Percentiles rank a stretch among this genome's conserved stretches.
These are phyloP conservation scores for Musa troglodytarum DNA, from an alignment of 176 grass and related monocot genomes.

Conservation along the genomic window DNA sequence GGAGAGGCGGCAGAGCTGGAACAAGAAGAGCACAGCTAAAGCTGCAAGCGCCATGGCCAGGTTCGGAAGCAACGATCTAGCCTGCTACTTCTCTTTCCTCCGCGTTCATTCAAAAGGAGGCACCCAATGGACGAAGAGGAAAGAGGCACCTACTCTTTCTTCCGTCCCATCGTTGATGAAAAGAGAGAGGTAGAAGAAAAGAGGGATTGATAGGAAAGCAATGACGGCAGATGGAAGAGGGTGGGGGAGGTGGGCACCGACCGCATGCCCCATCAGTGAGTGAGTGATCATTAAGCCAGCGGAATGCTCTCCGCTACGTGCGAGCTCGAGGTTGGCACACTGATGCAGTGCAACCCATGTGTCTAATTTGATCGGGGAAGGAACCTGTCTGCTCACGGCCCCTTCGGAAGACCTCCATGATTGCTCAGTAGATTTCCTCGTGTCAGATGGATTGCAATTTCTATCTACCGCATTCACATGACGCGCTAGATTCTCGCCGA, in stretches of 20 bases:
- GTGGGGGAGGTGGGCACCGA: background rate
- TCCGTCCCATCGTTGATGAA: background rate
- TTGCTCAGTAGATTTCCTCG: no score
- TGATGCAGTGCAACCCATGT: background rate
- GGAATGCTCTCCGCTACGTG: no score
- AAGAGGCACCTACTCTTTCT: background rate
- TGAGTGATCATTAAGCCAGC: background rate
- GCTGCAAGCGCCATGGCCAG: background rate
- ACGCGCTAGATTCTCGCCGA: background rate
- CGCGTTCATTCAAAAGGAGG: background rate
- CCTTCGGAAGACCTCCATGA: no score
- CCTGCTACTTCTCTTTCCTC: background rate
- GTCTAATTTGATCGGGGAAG: background rate
- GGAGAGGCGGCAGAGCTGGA: slow-evolving; percentile 7
- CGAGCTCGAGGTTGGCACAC: no score
- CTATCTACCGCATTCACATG: no score
- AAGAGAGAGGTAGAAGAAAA: background rate
- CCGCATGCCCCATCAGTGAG: background rate
- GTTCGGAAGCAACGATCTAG: background rate
- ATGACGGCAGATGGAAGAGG: background rate
- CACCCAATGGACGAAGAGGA: background rate
- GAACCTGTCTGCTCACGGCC: background rate
- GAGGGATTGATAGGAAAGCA: no score
- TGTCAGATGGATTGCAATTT: no score
- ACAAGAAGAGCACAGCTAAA: background rate